Conservation (phyloP, 129 eudicot species). For the Pseudognaphalium luteoalbum region DNA sequence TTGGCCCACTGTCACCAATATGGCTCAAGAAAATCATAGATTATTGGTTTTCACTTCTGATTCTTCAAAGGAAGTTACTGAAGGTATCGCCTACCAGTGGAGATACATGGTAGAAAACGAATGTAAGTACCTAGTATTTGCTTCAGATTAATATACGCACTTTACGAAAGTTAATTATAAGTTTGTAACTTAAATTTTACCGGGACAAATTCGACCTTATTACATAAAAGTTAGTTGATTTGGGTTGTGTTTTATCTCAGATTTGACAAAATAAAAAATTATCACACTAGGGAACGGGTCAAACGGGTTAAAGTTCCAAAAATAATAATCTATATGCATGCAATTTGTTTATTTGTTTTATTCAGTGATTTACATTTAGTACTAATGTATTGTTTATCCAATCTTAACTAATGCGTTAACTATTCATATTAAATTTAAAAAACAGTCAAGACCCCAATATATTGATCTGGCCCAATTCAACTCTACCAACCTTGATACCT, state of each 20-base stretch:
- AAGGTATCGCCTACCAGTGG: slow-evolving; percentile 97
- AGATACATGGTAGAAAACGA: slow-evolving; percentile 96
- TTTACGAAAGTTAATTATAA: neutral
- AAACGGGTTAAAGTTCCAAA: neutral
- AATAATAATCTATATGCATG: neutral
- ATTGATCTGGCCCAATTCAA: too few species aligned
- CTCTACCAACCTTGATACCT: too few species aligned
- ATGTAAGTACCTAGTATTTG: slow-evolving; percentile 46
- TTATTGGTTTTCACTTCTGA: slow-evolving; percentile 94
- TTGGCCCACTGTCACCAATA: slow-evolving; percentile 89
- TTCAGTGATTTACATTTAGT: neutral
- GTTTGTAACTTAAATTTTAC: neutral
- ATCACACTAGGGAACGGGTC: neutral
- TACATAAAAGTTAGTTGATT: neutral
- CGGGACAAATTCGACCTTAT: neutral
- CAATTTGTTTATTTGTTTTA: neutral
- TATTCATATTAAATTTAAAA: too few species aligned
- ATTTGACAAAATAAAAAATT: neutral
- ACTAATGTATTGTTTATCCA: too few species aligned
- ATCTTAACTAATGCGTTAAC: too few species aligned
- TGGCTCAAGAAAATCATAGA: slow-evolving; percentile 76
- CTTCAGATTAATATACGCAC: neutral
- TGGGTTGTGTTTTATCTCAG: neutral
- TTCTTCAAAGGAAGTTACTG: slow-evolving; percentile 83
- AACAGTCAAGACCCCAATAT: too few species aligned